phyloP scores from a whole-genome alignment of 345 rosid species.

The Rhodomyrtus tomentosa region DNA sequence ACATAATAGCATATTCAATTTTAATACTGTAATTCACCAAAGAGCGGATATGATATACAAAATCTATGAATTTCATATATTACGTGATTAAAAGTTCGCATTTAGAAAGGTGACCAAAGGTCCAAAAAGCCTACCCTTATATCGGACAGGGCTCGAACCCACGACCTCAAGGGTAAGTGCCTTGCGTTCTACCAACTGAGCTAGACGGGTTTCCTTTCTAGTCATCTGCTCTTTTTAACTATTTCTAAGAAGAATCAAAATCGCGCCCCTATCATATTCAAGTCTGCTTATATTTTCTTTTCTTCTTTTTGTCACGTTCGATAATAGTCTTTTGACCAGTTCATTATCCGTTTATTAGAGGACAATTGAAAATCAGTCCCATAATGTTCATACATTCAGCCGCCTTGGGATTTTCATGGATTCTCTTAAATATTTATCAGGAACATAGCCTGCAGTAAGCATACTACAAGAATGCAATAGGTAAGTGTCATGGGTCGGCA shows the following conservation, averaged over 20 bases:
- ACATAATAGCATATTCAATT: no score
- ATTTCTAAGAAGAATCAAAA: background rate
- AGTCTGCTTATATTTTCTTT: background rate
- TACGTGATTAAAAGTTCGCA: no score
- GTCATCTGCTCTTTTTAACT: rapidly evolving
- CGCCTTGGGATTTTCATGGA: background rate
- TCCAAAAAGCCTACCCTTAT: background rate
- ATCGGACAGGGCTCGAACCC: slow-evolving; percentile 15
- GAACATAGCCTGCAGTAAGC: background rate
- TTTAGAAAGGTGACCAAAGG: background rate
- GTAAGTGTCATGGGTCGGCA: no score
- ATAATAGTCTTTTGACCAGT: background rate
- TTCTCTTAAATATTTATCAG: background rate
- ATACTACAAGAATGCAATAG: background rate
- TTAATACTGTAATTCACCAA: no score
- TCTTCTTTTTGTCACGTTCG: background rate
- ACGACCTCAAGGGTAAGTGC: slow-evolving; percentile 24
- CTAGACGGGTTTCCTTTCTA: background rate
- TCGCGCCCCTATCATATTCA: background rate
- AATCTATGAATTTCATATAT: no score
- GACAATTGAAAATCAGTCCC: background rate
- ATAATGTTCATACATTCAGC: background rate
- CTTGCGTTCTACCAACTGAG: slow-evolving; percentile 17
- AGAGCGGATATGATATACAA: no score
- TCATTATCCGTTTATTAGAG: background rate